Base-by-base conservation (phyloP, 1,139 yeast species). In the Magnusiomyces paraingens region DNA sequence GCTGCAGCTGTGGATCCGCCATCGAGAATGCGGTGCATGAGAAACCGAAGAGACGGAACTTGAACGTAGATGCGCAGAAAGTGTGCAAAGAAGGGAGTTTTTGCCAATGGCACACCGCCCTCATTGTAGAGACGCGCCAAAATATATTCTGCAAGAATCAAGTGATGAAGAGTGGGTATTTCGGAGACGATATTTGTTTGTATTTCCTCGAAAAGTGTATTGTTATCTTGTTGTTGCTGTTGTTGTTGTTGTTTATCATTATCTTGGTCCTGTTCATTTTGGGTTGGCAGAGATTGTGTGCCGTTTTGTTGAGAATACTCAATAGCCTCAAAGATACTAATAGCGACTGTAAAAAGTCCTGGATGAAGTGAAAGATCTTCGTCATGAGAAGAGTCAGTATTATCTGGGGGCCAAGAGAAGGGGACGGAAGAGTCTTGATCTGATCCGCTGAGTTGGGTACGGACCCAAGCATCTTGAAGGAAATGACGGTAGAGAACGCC, bases 401-500 rank as follows among this genome's bases (percentile, higher is more conserved):
- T 20, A 22, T 40, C 14, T 11, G 14, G 14, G 11, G 44, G 21
- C 12, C 21, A 20, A n/a, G 44, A n/a, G 6, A 11, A 20, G 22
- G 44, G 20, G 5, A 20, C 18, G 21, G 44, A n/a, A 18, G 44
- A 15, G 17, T n/a, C 14, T 5, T 15, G 44, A 18, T 15, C 12
- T 40, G 44, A n/a, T 6, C 32, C n/a, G 17, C 18, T 35, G 44
- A 52, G 47, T 40, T 49, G 55, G 3, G 17, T n/a, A 3, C 47
- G 36, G 14, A 52, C 52, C 50, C 50, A 49, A 6, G 36, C 26
- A 22, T 41, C 50, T 21, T 46, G 41, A 51, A 53, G 21, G n/a
- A 53, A 53, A 35, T 44, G 52, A 15, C 40, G 49, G 49, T 50
- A 53, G 15, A 53, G 47, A 11, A 50, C 55, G 10, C 53, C 55